Conservation (phyloP, 2,329 filamentous ascomycete genomes). For the Grosmannia serpens region DNA sequence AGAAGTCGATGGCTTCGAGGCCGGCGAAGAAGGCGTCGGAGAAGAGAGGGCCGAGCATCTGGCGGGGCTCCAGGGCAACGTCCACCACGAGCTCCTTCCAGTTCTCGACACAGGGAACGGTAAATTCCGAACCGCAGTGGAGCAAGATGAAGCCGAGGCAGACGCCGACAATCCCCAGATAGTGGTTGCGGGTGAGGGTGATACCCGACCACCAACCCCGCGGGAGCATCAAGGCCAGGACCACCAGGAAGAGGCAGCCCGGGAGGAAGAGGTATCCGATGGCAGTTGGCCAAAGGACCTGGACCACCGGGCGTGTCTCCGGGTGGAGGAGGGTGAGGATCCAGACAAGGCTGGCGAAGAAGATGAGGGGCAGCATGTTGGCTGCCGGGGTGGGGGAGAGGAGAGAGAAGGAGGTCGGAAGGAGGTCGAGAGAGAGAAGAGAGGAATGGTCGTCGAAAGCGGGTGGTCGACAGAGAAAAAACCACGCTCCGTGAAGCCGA, state of each 20-base stretch:
- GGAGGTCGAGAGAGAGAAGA: not conserved
- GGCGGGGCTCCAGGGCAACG: not conserved
- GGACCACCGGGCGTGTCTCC: not conserved
- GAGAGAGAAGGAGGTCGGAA: not conserved
- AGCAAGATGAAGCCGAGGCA: not conserved
- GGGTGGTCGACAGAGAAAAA: not conserved
- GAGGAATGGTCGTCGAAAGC: not conserved
- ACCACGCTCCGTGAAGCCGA: not conserved
- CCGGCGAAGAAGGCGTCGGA: not conserved
- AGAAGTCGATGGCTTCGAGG: not conserved
- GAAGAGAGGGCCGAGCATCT: not conserved
- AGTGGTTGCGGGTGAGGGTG: not conserved
- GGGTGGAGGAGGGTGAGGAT: not conserved
- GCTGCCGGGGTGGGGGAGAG: not conserved
- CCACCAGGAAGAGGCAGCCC: not conserved
- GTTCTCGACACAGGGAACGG: not conserved
- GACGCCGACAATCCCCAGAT: not conserved
- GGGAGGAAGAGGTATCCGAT: not conserved
- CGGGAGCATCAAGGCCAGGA: not conserved
- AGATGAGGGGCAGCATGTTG: not conserved
- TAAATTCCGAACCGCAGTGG: not conserved
- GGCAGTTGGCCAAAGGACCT: not conserved
- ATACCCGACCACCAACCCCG: not conserved
- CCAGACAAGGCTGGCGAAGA: not conserved
- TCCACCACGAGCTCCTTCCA: not conserved